A percentile compares a stretch with the other conserved stretches of the same genome.
These are phyloP conservation scores for Ettlia oleoabundans DNA, from an alignment of 139 green algal species.

Conservation along the genomic window DNA sequence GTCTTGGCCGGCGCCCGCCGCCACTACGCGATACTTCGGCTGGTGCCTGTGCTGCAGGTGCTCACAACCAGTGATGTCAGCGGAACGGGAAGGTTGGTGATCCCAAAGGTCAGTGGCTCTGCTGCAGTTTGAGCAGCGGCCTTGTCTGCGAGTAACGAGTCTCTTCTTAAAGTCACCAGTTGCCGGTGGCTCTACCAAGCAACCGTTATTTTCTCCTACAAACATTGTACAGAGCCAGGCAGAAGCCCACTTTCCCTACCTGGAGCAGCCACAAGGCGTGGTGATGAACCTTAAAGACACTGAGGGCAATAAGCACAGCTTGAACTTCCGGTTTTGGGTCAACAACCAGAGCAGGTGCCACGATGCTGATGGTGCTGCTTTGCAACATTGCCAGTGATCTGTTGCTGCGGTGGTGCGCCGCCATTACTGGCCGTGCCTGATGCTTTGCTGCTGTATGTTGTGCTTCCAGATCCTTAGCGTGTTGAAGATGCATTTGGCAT, in stretches of 20 bases:
- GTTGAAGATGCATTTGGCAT: neutral
- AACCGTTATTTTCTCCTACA: neutral
- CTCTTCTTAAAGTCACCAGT: too few relatives aligned
- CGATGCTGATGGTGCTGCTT: too few relatives aligned
- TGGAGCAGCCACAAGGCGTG: constrained; percentile 43
- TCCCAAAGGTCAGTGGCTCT: constrained; percentile 61
- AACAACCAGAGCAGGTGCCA: constrained; percentile 53
- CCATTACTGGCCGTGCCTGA: too few relatives aligned
- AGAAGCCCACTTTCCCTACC: constrained; percentile 47
- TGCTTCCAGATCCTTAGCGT: too few relatives aligned
- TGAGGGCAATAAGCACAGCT: constrained; percentile 25
- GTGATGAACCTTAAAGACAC: constrained; percentile 37
- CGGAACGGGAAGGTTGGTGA: constrained; percentile 54
- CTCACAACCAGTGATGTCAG: constrained; percentile 56
- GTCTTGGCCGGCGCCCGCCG: too few relatives aligned
- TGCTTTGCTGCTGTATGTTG: too few relatives aligned
- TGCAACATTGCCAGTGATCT: too few relatives aligned
- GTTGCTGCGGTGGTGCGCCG: too few relatives aligned
- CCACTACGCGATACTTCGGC: neutral
- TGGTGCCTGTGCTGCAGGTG: neutral
- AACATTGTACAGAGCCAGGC: constrained; percentile 53
- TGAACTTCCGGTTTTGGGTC: constrained; percentile 55
- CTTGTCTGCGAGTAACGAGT: too few relatives aligned
- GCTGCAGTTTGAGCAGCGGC: too few relatives aligned
- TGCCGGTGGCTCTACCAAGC: too few relatives aligned